A percentile compares a stretch with the other conserved stretches of the same genome.
phyloP scores from a whole-genome alignment of 2,329 filamentous ascomycete species.

The Xylariaceae sp. region DNA sequence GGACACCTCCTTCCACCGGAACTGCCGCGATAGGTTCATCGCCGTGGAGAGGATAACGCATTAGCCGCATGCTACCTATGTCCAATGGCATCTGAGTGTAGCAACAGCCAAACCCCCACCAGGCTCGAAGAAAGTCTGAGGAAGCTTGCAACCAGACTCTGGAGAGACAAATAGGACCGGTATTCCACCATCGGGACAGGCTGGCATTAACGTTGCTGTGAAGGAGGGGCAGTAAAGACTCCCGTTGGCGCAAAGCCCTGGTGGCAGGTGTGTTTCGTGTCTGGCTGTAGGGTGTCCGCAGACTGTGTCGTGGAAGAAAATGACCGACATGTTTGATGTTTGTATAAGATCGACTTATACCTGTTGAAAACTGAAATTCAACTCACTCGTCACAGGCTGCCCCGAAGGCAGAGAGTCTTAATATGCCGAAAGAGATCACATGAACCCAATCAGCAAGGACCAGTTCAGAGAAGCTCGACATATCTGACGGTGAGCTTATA shows the following conservation, averaged over 20 bases:
- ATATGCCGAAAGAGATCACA: too few species aligned
- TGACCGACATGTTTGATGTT: conserved; percentile 2
- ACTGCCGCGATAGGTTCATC: neutral
- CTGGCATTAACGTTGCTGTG: neutral
- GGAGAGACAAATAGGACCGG: neutral
- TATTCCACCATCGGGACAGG: neutral
- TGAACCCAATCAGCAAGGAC: too few species aligned
- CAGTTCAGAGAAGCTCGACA: too few species aligned
- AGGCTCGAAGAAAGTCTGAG: neutral
- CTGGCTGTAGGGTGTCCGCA: conserved; percentile 4
- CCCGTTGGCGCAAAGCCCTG: conserved; percentile 2
- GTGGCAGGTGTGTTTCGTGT: neutral
- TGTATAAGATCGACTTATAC: too few species aligned
- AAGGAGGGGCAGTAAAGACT: conserved; percentile 1
- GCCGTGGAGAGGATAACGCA: neutral
- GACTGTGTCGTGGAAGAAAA: neutral
- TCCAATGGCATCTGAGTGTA: neutral
- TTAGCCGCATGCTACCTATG: neutral
- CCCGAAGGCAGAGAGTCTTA: too few species aligned
- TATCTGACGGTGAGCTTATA: too few species aligned
- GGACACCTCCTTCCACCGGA: neutral
- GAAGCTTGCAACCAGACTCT: neutral
- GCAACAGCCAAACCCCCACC: neutral
- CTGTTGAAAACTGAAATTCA: too few species aligned
- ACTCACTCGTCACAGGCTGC: too few species aligned